Percentiles rank a stretch among this genome's conserved stretches.
Conservation (phyloP, 176 grass and related monocot genomes). For the Triticum aestivum region IWGSC_CS_RefSeq_v2.1 NC_057797.1:246589650-246590149, state of each 20-base stretch:
- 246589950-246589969: neutral
- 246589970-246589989: neutral
- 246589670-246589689: neutral
- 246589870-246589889: constrained; percentile 15
- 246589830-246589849: neutral
- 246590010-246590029: neutral
- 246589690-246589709: neutral
- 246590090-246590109: constrained; percentile 17
- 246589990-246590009: neutral
- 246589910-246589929: neutral
- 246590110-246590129: constrained; percentile 39
- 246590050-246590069: neutral
- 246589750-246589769: constrained; percentile 4
- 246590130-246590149: constrained; percentile 78
- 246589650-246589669: constrained; percentile 16
- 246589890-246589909: neutral
- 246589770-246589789: neutral
- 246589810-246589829: neutral
- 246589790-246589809: neutral
- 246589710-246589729: neutral
- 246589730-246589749: neutral
- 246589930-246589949: constrained; percentile 7
- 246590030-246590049: constrained; percentile 15
- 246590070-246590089: constrained; percentile 19
- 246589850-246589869: neutral